phyloP scores from a whole-genome alignment of 352 stramenopile genomes.

The Pythium plurisporium region DNA sequence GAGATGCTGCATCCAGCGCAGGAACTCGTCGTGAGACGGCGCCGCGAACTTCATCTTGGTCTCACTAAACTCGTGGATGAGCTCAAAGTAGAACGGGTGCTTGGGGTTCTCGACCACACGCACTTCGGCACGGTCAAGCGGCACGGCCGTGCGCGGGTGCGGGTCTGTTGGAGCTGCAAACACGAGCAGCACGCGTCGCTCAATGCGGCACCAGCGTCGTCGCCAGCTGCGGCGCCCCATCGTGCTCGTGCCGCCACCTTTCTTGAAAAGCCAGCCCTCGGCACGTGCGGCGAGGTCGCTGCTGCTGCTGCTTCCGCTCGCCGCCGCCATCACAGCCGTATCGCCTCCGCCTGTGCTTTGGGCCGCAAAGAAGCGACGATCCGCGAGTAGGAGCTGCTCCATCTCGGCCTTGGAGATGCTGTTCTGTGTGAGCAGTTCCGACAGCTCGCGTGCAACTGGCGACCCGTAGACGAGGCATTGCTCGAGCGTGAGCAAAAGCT shows the following conservation, averaged over 20 bases:
- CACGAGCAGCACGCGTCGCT: slow-evolving; percentile 69
- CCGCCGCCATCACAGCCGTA: neutral
- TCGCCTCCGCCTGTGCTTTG: slow-evolving; percentile 30
- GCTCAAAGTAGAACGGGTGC: slow-evolving; percentile 78
- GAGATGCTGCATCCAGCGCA: slow-evolving; percentile 53
- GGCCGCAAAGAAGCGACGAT: slow-evolving; percentile 67
- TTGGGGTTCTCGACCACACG: slow-evolving; percentile 63
- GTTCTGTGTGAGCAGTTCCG: slow-evolving; percentile 53
- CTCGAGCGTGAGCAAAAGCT: slow-evolving; percentile 71
- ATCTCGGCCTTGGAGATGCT: slow-evolving; percentile 67
- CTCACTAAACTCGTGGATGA: slow-evolving; percentile 65
- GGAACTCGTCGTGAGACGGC: slow-evolving; percentile 54
- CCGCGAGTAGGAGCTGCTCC: slow-evolving; percentile 65
- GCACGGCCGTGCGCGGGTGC: slow-evolving; percentile 58
- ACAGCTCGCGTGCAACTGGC: slow-evolving; percentile 45
- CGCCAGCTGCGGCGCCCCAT: slow-evolving; percentile 79
- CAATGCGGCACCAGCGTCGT: slow-evolving; percentile 69
- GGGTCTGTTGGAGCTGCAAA: slow-evolving; percentile 47
- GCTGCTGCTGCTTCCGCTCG: neutral
- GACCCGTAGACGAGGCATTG: slow-evolving; percentile 80
- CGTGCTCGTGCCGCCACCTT: slow-evolving; percentile 66
- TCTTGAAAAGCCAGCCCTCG: slow-evolving; percentile 77
- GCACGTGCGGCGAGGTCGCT: neutral
- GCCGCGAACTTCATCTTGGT: slow-evolving; percentile 76
- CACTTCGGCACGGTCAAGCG: slow-evolving; percentile 59